Conservation (phyloP, 2,329 filamentous ascomycete species). For the Elsinoe perseae region DNA sequence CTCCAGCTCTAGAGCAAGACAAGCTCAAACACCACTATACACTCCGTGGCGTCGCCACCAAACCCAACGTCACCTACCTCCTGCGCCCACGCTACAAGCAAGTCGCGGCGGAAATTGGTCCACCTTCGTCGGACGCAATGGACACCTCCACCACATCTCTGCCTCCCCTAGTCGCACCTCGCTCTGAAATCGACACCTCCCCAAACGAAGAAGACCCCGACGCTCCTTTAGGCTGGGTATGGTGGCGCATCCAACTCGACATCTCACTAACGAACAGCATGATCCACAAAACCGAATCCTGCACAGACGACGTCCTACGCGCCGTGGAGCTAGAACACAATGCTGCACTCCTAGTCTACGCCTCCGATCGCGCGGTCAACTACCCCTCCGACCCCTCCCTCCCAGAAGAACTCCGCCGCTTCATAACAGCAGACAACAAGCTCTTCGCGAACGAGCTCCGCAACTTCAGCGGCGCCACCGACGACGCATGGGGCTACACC, state of each 20-base stretch:
- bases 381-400: slow-evolving; percentile 4
- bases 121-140: slow-evolving; percentile 20
- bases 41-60: slow-evolving; percentile 51
- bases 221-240: slow-evolving; percentile 37
- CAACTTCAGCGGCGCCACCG: slow-evolving; percentile 2
- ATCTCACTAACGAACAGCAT: slow-evolving; percentile 34
- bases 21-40: slow-evolving; percentile 44
- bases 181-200: not conserved
- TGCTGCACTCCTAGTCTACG: slow-evolving; percentile 52
- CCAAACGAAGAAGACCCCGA: slow-evolving; percentile 24
- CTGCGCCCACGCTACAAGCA: slow-evolving; percentile 32
- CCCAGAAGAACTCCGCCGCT: slow-evolving; percentile 16
- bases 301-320: slow-evolving; percentile 47
- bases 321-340: slow-evolving; percentile 45
- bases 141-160: slow-evolving; percentile 21
- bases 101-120: not conserved
- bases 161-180: slow-evolving; percentile 23
- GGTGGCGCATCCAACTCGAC: slow-evolving; percentile 51
- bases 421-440: slow-evolving; percentile 18
- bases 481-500: slow-evolving; percentile 14
- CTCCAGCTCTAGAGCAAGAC: slow-evolving; percentile 19
- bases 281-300: slow-evolving; percentile 26
- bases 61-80: slow-evolving; percentile 51
- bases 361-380: slow-evolving; percentile 38
- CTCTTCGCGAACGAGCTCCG: slow-evolving; percentile 21